Evolutionary conservation across 345 rosid genomes (phyloP), one percentile per base, ranked within the genome.

Genomic region (Populus pruinosa): DNA sequence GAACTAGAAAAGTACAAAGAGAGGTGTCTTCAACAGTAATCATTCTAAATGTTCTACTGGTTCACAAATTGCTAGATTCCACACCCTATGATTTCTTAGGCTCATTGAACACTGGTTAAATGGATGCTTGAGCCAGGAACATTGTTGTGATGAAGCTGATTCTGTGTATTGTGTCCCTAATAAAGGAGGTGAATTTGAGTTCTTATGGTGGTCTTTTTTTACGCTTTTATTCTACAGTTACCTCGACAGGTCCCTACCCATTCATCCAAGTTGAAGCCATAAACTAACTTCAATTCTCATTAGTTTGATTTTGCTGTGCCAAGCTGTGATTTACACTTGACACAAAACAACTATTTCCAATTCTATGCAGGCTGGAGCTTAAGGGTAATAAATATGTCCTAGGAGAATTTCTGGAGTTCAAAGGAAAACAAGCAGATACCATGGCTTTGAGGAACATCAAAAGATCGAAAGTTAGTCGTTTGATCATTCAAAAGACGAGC

Each of bases 381-480:
- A 95, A 87, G 83, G 88, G 89, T 74, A 87, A 79, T 78, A 95
- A 91, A 75, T 86, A 82, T 77, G 87, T 93, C 62, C 86, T 93
- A 49, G 99, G 99, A 33, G 98, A 95, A 72, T 95, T 95, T 82
- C 69, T 87, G 12, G 98, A 93, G 82, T 95, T 93, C 66, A 91
- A 89, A 84, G 99, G 98, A 80, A 91, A 90, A 82, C 85, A 87
- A 80, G 98, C 93, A 79, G 99, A 93, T 74, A 74, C 80, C 39
- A 64, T 77, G 79, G 84, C 85, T 41, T 79, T 95, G 86, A 87
- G 88, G 81, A 77, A 76, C 55, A 87, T 95, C 85, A 90, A 90
- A 85, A 90, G 98, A 87, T 93, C 98, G 10, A 90, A 90, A 91
- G 88, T 95, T 47, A 82, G 91, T 73, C 92, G 70, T 36, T 38